Evolutionary conservation across 1,284 basidiomycete species (phyloP), one percentile per base, ranked within the genome.

Genomic region (Fomitopsis schrenkii): DNA sequence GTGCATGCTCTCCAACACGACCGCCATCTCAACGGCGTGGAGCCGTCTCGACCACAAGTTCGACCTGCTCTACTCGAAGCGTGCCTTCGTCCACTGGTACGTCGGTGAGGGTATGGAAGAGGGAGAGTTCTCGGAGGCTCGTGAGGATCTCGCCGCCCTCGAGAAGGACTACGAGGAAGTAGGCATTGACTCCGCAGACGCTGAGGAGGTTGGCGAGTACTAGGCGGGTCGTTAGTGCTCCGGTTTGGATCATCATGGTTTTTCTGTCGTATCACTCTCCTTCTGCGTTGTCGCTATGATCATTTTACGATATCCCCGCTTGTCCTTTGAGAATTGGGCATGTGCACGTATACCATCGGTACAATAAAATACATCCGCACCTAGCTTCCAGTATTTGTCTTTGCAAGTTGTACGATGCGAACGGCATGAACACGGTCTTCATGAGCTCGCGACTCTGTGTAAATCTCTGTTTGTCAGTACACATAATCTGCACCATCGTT

Each of bases 71-170:
- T 93, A 93, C 80, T 95, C 91, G 65, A 96, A 92, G 80, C 91
- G 91, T 76, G 94, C 90, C 62, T 96, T 96, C 74, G 94, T 93
- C 54, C 90, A 95, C 80, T 93, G 94, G 93, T 97, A 96, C 70
- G 93, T 95, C 65, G 95, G 95, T 69, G 95, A 97, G 78, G 96
- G 96, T 79, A 98, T 98, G 96, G 96, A 98, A 77, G 96, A 98
- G 81, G 95, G 96, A 74, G 96, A 98, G 79, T 97, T 98, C 80
- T 95, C 93, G 54, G 96, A 98, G 80, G 96, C 95, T 33, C 92
- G 96, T 68, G 96, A 98, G 80, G 96, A 98, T 77, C 87, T 98
- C 63, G 96, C 96, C 44, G 96, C 96, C 15, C 87, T 98, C 63
- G 96, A 98, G 83, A 97, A 97, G 80, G 94, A 96, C 71, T 97